A percentile compares a stretch with the other conserved stretches of the same genome.
phyloP scores from a whole-genome alignment of 345 rosid genomes.

The Acer negundo region DNA sequence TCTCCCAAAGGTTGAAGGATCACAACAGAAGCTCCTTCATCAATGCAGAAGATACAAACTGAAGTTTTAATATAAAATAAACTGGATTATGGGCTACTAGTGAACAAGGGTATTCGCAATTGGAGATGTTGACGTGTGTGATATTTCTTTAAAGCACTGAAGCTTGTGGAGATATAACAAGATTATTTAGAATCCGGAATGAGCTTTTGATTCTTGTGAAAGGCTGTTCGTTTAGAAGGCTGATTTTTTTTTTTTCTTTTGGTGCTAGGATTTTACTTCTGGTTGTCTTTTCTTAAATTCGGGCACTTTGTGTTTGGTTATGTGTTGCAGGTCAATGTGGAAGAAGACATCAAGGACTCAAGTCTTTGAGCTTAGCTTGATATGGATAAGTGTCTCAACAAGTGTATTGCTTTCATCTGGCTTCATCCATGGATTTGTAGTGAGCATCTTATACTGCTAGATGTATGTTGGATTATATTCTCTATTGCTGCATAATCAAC shows the following conservation, averaged over 20 bases:
- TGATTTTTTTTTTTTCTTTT: constrained; percentile 35
- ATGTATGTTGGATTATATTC: constrained; percentile 58
- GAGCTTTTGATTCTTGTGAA: constrained; percentile 19
- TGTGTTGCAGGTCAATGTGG: constrained; percentile 65
- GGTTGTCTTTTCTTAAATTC: constrained; percentile 44
- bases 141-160: constrained; percentile 1
- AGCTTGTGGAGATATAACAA: constrained; percentile 25
- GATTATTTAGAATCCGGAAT: constrained; percentile 13
- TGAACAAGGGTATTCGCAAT: not conserved
- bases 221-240: constrained; percentile 41
- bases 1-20: constrained; percentile 5
- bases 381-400: constrained; percentile 49
- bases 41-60: constrained; percentile 8
- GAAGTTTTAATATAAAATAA: not conserved
- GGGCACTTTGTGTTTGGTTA: constrained; percentile 45
- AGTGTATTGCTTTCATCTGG: constrained; percentile 51
- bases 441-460: constrained; percentile 56
- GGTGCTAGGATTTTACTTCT: constrained; percentile 42
- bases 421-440: constrained; percentile 51
- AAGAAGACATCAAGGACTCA: constrained; percentile 38
- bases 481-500: constrained; percentile 31
- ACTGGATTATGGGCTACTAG: not conserved
- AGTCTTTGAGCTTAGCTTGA: constrained; percentile 45
- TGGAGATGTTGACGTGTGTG: not conserved
- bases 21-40: constrained; percentile 9